Conservation (phyloP, 306 rosid genomes). For the Quercus variabilis region DNA sequence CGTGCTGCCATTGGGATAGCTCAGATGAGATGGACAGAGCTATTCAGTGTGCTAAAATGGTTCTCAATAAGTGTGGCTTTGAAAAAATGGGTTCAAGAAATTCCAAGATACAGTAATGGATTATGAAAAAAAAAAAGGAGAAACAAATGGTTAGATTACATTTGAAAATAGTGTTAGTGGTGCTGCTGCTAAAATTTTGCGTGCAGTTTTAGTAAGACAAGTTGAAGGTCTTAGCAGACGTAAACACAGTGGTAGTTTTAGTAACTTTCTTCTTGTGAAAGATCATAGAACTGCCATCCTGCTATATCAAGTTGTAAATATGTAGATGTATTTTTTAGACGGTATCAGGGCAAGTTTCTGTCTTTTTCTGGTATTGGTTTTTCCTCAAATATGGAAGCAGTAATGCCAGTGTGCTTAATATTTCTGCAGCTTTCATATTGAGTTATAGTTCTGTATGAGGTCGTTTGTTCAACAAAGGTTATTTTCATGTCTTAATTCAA, state of each 20-base stretch:
- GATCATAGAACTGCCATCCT: conserved; percentile 16
- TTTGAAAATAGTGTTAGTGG: no score
- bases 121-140: no score
- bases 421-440: conserved; percentile 22
- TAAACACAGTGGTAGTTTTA: conserved; percentile 33
- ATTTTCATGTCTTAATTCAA: not conserved
- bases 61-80: no score
- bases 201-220: conserved; percentile 21
- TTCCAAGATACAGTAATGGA: no score
- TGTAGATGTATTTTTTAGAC: conserved; percentile 17
- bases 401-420: conserved; percentile 1
- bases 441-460: conserved; percentile 28
- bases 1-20: no score
- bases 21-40: no score
- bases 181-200: no score
- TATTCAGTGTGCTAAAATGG: no score
- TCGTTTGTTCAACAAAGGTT: not conserved
- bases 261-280: conserved; percentile 27
- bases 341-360: conserved; percentile 20
- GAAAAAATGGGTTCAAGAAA: no score
- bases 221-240: conserved; percentile 31
- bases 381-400: conserved; percentile 2
- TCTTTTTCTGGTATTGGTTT: conserved; percentile 16
- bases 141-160: no score
- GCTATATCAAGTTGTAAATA: conserved; percentile 34